Conservation (phyloP, 768 basidiomycete genomes). For the Amanita subjunquillea region DNA sequence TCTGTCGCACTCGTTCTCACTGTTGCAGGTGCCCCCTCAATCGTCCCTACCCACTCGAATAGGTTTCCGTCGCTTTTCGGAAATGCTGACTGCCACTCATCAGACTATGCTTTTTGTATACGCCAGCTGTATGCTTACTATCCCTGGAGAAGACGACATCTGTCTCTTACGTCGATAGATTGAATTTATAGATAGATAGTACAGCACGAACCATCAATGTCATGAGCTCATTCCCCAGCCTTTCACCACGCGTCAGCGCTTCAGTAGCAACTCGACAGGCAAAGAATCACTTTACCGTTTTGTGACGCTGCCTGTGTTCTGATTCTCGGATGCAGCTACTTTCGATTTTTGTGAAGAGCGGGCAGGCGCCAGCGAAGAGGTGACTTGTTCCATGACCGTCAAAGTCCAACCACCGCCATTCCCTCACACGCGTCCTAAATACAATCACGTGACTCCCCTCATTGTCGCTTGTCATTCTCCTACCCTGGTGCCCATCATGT, state of each 20-base stretch:
- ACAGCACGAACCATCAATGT: slow-evolving; percentile 61
- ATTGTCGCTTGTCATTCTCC: not conserved
- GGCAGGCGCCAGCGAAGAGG: slow-evolving; percentile 50
- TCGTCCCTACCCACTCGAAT: slow-evolving; percentile 85
- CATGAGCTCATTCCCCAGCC: slow-evolving; percentile 81
- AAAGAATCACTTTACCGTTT: slow-evolving; percentile 48
- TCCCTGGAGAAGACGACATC: slow-evolving; percentile 88
- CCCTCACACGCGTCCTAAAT: not conserved
- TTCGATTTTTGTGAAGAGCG: slow-evolving; percentile 49
- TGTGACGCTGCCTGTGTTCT: slow-evolving; percentile 67
- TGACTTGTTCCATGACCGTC: slow-evolving; percentile 59
- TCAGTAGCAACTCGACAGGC: slow-evolving; percentile 2
- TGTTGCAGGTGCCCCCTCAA: slow-evolving; percentile 73
- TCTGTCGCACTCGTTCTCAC: slow-evolving; percentile 24
- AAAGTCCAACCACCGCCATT: slow-evolving; percentile 5
- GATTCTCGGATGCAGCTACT: slow-evolving; percentile 38
- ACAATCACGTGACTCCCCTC: slow-evolving; percentile 2
- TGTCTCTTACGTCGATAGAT: slow-evolving; percentile 15
- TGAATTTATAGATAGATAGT: not conserved
- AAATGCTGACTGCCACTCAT: slow-evolving; percentile 64
- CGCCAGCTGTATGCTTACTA: slow-evolving; percentile 38
- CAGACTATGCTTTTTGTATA: not conserved
- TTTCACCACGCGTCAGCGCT: slow-evolving; percentile 15
- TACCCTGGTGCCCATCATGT: slow-evolving; percentile 24
- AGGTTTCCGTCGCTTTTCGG: slow-evolving; percentile 81